A percentile compares a stretch with the other conserved stretches of the same genome.
Evolutionary conservation across 345 rosid genomes (phyloP).

Genomic region (Dovyalis caffra): DNA sequence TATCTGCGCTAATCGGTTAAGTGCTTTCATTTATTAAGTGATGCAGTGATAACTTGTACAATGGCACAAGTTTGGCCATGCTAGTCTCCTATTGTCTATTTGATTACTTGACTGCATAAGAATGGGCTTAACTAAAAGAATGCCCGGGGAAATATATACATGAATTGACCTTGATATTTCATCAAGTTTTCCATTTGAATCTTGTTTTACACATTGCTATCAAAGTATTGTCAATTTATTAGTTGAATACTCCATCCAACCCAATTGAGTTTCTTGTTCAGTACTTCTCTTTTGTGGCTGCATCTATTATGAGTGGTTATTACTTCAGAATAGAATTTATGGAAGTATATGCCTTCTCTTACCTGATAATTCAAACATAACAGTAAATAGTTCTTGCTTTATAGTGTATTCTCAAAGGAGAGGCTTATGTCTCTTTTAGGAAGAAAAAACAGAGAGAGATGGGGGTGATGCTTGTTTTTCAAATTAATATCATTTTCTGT

Average conservation of each 20-base stretch:
- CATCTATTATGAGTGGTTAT: not conserved
- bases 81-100: not conserved
- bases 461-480: not conserved
- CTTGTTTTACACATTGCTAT: not conserved
- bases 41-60: not conserved
- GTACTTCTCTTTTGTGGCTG: not conserved
- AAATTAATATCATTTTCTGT: not conserved
- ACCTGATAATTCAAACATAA: not conserved
- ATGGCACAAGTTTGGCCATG: not conserved
- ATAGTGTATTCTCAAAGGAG: not conserved
- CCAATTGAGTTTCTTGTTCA: not conserved
- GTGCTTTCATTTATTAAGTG: not conserved
- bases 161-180: not conserved
- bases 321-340: not conserved
- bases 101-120: not conserved
- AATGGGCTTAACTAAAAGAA: not conserved
- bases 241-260: not conserved
- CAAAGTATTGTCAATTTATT: not conserved
- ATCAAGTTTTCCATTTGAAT: not conserved
- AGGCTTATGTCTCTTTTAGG: not conserved
- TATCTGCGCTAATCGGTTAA: not conserved
- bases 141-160: not conserved
- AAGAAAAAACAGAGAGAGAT: not conserved
- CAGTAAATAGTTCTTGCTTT: not conserved
- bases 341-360: not conserved